Evolutionary conservation across 2,329 filamentous ascomycete species (phyloP), one percentile per base, ranked within the genome.

Genomic region (Ascosphaera acerosa): DNA sequence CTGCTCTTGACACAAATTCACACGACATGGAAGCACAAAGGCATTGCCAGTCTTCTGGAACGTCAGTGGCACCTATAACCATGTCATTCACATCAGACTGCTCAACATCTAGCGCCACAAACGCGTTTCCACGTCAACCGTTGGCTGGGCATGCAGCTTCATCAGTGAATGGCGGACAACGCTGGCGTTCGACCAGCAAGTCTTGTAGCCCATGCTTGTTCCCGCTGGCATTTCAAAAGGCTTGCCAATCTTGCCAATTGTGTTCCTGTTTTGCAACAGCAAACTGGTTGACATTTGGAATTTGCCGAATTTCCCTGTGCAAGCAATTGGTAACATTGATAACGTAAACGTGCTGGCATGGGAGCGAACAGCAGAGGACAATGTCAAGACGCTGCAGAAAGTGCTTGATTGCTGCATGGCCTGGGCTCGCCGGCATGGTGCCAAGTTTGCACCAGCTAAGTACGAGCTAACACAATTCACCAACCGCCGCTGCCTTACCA

Each of bases 211-310:
- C 31, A 15, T 30, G 33, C 28, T 30, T 30, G 14, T 33, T 22
- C 15, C 32, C 17, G 30, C 33, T 12, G 35, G 25, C 19, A 34
- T 36, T 6, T 26, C 33, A n/a, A 29, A 36, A 19, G 33, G 33
- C 4, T 35, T 41, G 5, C 40, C 35, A 5, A 22, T 46, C 32
- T 46, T 39, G 18, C 42, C 37, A 19, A 42, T 45, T 27, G 38
- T 46, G 7, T 45, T 39, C 29, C 30, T 46, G 6, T 41, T 47
- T 40, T 47, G 41, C 37, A 46, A 42, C 18, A 33, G 38, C 0
- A 40, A 42, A 16, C 32, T 42, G n/a, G 33, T 43, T 6, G 37
- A 43, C 10, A 32, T 16, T 31, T 33, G 29, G 32, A 32, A 34
- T 6, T 26, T 25, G 16, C 16, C 32, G 4, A 27, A 36, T 23